A percentile compares a stretch with the other conserved stretches of the same genome.
Conservation (phyloP, 495 filamentous ascomycete genomes). For the Xylaria palmicola region DNA sequence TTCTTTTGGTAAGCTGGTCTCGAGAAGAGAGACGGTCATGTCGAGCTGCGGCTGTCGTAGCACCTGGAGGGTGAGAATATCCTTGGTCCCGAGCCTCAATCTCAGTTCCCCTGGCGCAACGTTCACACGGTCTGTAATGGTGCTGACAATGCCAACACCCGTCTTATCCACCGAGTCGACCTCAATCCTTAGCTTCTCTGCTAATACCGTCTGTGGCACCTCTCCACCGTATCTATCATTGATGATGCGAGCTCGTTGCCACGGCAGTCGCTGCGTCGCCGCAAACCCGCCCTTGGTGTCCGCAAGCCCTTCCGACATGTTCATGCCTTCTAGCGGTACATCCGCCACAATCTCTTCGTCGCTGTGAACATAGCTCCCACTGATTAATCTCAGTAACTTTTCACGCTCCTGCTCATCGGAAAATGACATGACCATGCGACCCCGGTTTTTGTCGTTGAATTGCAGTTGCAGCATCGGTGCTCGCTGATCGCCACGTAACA, state of each 20-base stretch:
- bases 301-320: constrained; percentile 58
- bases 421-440: constrained; percentile 73
- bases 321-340: constrained; percentile 58
- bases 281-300: constrained; percentile 42
- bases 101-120: constrained; percentile 73
- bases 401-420: constrained; percentile 64
- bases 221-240: constrained; percentile 50
- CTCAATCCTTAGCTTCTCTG: constrained; percentile 67
- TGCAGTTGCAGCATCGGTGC: constrained; percentile 66
- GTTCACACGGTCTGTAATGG: constrained; percentile 72
- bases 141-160: constrained; percentile 46
- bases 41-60: constrained; percentile 65
- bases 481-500: constrained; percentile 65
- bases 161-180: constrained; percentile 57
- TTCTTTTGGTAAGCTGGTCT: constrained; percentile 59
- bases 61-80: constrained; percentile 60
- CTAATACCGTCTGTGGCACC: constrained; percentile 60
- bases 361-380: constrained; percentile 59
- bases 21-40: constrained; percentile 64
- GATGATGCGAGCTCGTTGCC: constrained; percentile 52
- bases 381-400: constrained; percentile 63
- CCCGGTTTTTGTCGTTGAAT: constrained; percentile 62
- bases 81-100: constrained; percentile 58
- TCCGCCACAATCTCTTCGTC: constrained; percentile 64
- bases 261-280: constrained; percentile 45